Evolutionary conservation across 345 rosid species (phyloP), one percentile per base, ranked within the genome.

Genomic region (Nasturtium officinale): DNA sequence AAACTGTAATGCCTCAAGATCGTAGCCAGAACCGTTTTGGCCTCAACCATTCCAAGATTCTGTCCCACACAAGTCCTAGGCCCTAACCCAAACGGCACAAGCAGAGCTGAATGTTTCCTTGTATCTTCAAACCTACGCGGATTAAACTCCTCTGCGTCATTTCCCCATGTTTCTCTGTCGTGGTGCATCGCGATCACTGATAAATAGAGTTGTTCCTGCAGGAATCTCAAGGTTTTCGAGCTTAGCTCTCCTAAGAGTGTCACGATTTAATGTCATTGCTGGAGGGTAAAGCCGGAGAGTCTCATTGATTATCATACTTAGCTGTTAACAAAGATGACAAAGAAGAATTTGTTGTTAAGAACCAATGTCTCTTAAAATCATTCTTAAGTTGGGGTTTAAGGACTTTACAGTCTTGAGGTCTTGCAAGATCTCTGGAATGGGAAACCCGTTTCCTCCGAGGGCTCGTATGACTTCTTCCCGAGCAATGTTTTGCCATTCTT

Each of bases 281-380:
- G 96, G 95, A 42, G 96, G 82, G 78, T 93, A 93, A 30, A 89
- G 89, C 33, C 98, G 62, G 23, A 91, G 84, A 0, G 92, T 85
- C 81, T 91, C 98, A 0, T 85, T 77, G 61, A 94, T 56, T 51
- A 91, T 83, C 95, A 85, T 77, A 61, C 65, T 73, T 50, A 90
- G 78, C 97, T 92, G 83, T 77, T 52, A 58, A 53, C 13, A 33
- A 58, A 20, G 50, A 61, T 33, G 25, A 65, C 1, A 45, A 50
- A 61, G 5, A 4, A 7, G 16, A 7, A 25, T n/a, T 2, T 28
- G 37, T 57, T 61, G n/a, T 38, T 45, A 43, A 32, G 47, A 38
- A 28, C 29, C 35, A 15, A 1, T 35, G 12, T 37, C 54, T 74
- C 35, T 23, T 50, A 3, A 28, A 48, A 56, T 13, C 28, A 61